A percentile compares a stretch with the other conserved stretches of the same genome.
Conservation (phyloP, 1,284 basidiomycete genomes). For the Salmacisia buchloeana region DNA sequence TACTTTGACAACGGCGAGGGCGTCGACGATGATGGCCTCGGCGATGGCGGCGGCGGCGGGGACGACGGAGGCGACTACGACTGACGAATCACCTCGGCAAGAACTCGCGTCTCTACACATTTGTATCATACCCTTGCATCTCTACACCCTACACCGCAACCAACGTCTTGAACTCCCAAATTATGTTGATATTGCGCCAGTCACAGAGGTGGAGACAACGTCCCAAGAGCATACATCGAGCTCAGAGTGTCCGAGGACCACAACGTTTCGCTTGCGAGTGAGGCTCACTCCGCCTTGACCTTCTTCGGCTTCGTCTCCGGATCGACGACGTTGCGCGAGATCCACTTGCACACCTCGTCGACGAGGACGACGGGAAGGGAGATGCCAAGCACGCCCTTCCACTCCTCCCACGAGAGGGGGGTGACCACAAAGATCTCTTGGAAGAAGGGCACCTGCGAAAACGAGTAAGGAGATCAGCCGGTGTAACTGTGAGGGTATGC, state of each 20-base stretch:
- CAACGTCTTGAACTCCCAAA: too few species aligned
- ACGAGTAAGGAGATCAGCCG: background rate
- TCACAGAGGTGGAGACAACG: too few species aligned
- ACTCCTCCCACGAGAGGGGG: constrained; percentile 83
- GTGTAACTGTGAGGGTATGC: background rate
- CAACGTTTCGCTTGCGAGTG: too few species aligned
- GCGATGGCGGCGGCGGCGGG: constrained; percentile 29
- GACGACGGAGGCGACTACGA: constrained; percentile 40
- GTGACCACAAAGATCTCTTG: constrained; percentile 70
- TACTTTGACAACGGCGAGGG: constrained; percentile 51
- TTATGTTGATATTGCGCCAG: too few species aligned
- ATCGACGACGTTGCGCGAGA: constrained; percentile 54
- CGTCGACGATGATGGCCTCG: constrained; percentile 33
- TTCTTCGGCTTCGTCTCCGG: constrained; percentile 2
- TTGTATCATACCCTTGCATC: too few species aligned
- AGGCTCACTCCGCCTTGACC: constrained; percentile 7
- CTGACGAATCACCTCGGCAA: too few species aligned
- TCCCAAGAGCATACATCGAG: too few species aligned
- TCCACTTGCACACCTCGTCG: constrained; percentile 83
- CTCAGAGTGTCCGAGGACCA: too few species aligned
- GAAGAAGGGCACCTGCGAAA: constrained; percentile 30
- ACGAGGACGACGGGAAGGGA: constrained; percentile 82
- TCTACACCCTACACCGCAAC: too few species aligned
- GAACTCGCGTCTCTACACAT: too few species aligned
- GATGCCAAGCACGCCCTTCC: constrained; percentile 86